phyloP scores from a whole-genome alignment of 179 eudicot genomes.

The Beta macrorhiza region DNA sequence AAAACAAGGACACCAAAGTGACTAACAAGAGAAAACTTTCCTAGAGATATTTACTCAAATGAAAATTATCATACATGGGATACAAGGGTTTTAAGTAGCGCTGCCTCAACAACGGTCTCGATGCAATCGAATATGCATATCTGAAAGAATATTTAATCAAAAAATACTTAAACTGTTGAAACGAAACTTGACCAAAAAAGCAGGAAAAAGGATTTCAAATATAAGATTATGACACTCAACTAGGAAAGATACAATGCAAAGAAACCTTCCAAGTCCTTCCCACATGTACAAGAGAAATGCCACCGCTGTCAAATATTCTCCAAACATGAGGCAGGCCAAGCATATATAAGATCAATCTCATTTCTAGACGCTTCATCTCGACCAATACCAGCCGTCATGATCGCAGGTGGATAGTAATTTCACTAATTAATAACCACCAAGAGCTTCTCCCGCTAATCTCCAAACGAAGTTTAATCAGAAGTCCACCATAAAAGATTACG shows the following conservation, averaged over 20 bases:
- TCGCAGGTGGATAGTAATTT: background rate
- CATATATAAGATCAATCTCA: background rate
- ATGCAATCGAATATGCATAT: background rate
- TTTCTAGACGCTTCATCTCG: background rate
- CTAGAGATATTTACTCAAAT: background rate
- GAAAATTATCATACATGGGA: background rate
- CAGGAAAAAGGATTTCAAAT: background rate
- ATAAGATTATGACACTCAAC: conserved; percentile 17
- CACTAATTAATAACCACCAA: background rate
- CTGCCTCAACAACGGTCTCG: background rate
- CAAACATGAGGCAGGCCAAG: conserved; percentile 7
- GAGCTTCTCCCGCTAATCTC: conserved; percentile 10
- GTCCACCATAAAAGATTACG: background rate
- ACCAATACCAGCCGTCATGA: conserved; percentile 1
- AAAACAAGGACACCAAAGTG: no score
- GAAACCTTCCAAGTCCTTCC: background rate
- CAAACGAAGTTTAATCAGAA: conserved; percentile 8
- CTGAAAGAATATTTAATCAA: background rate
- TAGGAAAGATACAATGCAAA: background rate
- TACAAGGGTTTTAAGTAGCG: background rate
- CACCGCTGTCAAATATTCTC: background rate
- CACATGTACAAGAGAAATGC: conserved; percentile 18
- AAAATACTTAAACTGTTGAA: background rate
- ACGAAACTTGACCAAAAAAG: background rate
- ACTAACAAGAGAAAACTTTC: no score